Evolutionary conservation across 805 yeast genomes (phyloP).

Genomic region (Candida maris): DNA sequence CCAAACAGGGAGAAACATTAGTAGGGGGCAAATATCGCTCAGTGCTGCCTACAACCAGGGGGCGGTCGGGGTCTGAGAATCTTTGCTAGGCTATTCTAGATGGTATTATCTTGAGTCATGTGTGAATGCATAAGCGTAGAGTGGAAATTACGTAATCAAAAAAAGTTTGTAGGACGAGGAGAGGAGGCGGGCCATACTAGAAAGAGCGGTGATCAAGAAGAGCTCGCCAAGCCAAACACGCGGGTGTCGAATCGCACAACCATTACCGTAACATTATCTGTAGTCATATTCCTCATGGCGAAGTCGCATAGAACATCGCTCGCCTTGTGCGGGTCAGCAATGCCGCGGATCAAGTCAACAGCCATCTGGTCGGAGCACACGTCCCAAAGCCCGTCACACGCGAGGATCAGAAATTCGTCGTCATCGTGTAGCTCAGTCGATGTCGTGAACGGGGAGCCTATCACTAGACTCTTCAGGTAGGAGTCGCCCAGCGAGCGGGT

Average conservation of each 20-base stretch:
- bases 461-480: constrained; percentile 85
- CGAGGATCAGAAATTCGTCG: constrained; percentile 81
- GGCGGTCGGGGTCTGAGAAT: too few relatives aligned
- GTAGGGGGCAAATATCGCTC: constrained; percentile 1
- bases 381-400: constrained; percentile 98
- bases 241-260: constrained; percentile 57
- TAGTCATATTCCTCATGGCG: constrained; percentile 76
- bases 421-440: constrained; percentile 63
- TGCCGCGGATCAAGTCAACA: constrained; percentile 59
- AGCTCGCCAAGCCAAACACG: constrained; percentile 38
- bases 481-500: constrained; percentile 90
- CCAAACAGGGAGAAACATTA: too few relatives aligned
- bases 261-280: constrained; percentile 94
- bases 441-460: constrained; percentile 90
- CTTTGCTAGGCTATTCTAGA: too few relatives aligned
- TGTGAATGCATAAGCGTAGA: too few relatives aligned
- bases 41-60: too few relatives aligned
- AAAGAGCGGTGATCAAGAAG: too few relatives aligned
- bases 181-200: too few relatives aligned
- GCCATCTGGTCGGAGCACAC: constrained; percentile 85
- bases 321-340: constrained; percentile 59
- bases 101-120: too few relatives aligned
- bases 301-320: constrained; percentile 62
- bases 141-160: too few relatives aligned
- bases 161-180: too few relatives aligned